Conservation (phyloP, 345 rosid species). For the Chamaenerion angustifolium region DNA sequence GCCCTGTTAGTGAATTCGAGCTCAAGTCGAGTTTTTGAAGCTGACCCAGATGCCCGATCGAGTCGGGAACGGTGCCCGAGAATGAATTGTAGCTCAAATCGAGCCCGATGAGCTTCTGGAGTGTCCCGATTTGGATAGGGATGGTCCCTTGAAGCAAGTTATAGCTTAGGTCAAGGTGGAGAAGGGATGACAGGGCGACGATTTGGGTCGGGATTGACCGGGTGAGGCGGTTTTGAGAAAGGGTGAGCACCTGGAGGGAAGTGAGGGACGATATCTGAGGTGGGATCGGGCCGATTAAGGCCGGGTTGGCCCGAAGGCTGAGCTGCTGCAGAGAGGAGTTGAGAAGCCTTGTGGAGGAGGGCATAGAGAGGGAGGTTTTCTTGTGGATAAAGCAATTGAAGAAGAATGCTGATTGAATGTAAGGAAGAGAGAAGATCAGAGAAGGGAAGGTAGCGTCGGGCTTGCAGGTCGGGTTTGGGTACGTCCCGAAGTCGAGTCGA, state of each 20-base stretch:
- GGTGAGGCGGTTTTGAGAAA: constrained; percentile 60
- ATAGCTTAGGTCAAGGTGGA: constrained; percentile 75
- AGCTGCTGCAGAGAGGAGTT: constrained; percentile 70
- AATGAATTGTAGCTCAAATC: constrained; percentile 71
- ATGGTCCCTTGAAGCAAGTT: constrained; percentile 46
- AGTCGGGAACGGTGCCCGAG: constrained; percentile 37
- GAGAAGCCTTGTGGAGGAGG: constrained; percentile 15
- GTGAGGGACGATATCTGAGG: constrained; percentile 46
- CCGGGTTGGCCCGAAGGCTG: constrained; percentile 71
- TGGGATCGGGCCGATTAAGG: constrained; percentile 63
- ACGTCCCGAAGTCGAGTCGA: constrained; percentile 63
- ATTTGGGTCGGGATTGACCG: constrained; percentile 42
- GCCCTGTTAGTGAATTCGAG: constrained; percentile 48
- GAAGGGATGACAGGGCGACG: constrained; percentile 26
- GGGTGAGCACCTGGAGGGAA: constrained; percentile 53
- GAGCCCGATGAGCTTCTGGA: constrained; percentile 48
- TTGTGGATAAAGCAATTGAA: constrained; percentile 58
- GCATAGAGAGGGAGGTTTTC: constrained; percentile 32
- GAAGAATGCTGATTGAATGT: constrained; percentile 58
- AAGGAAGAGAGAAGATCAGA: constrained; percentile 51
- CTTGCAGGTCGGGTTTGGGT: constrained; percentile 63
- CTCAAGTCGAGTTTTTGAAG: constrained; percentile 87
- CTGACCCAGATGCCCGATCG: constrained; percentile 47
- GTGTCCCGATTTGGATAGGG: constrained; percentile 48
- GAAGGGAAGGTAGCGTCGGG: constrained; percentile 45